phyloP scores from a whole-genome alignment of 73 alveolate genomes.

The Tetrahymena malaccensis region DNA sequence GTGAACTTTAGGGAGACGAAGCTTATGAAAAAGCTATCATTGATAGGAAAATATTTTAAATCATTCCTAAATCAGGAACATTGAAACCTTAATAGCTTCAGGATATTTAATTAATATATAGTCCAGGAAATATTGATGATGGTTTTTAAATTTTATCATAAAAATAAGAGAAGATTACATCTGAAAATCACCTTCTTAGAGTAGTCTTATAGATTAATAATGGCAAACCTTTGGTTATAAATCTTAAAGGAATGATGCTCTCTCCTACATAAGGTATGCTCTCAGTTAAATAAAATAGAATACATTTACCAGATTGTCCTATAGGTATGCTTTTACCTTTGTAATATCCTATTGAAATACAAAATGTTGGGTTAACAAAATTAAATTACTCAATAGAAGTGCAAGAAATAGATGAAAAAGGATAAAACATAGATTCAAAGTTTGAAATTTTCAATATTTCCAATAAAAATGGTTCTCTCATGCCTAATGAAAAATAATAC shows the following conservation, averaged over 20 bases:
- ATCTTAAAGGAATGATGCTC: slow-evolving; percentile 87
- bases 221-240: slow-evolving; percentile 95
- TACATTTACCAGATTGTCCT: slow-evolving; percentile 90
- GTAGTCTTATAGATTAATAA: slow-evolving; percentile 85
- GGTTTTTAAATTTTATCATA: neutral
- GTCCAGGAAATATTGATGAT: slow-evolving; percentile 47
- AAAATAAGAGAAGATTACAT: neutral
- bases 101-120: slow-evolving; percentile 66
- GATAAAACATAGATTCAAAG: slow-evolving; percentile 62
- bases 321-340: slow-evolving; percentile 93
- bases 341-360: slow-evolving; percentile 90
- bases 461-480: slow-evolving; percentile 88
- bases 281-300: slow-evolving; percentile 68
- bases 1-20: slow-evolving; percentile 92
- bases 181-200: slow-evolving; percentile 71
- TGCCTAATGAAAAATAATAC: slow-evolving; percentile 85
- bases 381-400: slow-evolving; percentile 80
- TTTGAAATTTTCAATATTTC: slow-evolving; percentile 87
- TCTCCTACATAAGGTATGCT: slow-evolving; percentile 84
- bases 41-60: slow-evolving; percentile 83
- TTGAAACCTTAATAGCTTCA: slow-evolving; percentile 75
- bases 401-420: slow-evolving; percentile 60
- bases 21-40: slow-evolving; percentile 93
- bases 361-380: slow-evolving; percentile 91
- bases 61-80: slow-evolving; percentile 87